These are phyloP conservation scores for Amphirosellinia nigrospora DNA, from an alignment of 495 filamentous ascomycete species.

Conservation along the genomic window DNA sequence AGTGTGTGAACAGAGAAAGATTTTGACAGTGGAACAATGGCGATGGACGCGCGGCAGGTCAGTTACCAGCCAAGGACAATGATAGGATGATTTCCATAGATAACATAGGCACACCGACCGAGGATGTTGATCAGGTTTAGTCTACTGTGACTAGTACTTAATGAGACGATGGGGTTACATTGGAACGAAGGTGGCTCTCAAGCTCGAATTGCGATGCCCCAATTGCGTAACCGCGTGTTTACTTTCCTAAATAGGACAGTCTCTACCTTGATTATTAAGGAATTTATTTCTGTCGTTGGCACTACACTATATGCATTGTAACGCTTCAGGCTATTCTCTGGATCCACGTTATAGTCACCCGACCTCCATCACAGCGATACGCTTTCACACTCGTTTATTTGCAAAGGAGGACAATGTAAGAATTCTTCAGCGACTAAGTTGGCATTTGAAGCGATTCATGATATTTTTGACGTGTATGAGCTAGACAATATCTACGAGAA, in stretches of 20 bases:
- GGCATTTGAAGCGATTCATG: neutral
- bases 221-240: conserved; percentile 4
- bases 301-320: conserved; percentile 13
- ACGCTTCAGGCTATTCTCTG: neutral
- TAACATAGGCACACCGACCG: neutral
- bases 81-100: neutral
- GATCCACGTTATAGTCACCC: conserved; percentile 15
- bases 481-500: conserved; percentile 12
- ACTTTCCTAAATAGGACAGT: neutral
- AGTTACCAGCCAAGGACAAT: neutral
- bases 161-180: conserved; percentile 12
- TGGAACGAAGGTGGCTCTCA: neutral
- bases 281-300: neutral
- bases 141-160: neutral
- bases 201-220: neutral
- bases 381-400: neutral
- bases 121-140: neutral
- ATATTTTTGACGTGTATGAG: neutral
- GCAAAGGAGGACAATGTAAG: neutral
- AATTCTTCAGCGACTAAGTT: neutral
- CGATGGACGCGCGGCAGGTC: conserved; percentile 8
- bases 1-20: too few species aligned
- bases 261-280: neutral
- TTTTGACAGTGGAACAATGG: neutral
- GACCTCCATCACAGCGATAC: conserved; percentile 5